Percentiles rank a stretch among this genome's conserved stretches.
phyloP scores from a whole-genome alignment of 2,329 filamentous ascomycete species.

The Fusarium newnesense region DNA sequence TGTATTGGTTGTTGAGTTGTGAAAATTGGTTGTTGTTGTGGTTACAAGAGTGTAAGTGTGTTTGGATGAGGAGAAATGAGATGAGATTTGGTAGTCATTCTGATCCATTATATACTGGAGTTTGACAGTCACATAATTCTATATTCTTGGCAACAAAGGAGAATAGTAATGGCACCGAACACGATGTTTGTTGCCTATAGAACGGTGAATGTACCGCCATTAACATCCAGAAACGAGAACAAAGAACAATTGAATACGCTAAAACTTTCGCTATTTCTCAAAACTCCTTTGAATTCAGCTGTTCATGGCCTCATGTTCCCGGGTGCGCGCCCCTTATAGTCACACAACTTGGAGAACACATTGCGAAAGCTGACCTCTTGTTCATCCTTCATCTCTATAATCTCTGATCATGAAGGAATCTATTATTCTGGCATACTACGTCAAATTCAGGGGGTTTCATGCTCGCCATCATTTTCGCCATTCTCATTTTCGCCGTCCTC shows the following conservation, averaged over 20 bases:
- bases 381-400: too few relatives aligned
- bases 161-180: not conserved
- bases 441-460: not conserved
- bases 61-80: not conserved
- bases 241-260: not conserved
- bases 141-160: not conserved
- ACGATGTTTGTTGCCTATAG: not conserved
- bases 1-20: not conserved
- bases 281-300: rapidly evolving
- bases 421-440: too few relatives aligned
- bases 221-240: not conserved
- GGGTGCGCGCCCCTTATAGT: too few relatives aligned
- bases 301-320: too few relatives aligned
- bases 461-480: not conserved
- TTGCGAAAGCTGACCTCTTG: too few relatives aligned
- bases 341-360: too few relatives aligned
- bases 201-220: rapidly evolving
- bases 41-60: not conserved
- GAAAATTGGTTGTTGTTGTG: not conserved
- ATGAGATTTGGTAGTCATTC: not conserved
- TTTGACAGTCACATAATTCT: rapidly evolving
- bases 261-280: rapidly evolving
- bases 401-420: too few relatives aligned
- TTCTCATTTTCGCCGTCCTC: not conserved
- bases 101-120: not conserved